Conservation (phyloP, 371 early-diverging fungal species). For the Apophysomyces trapeziformis region DNA sequence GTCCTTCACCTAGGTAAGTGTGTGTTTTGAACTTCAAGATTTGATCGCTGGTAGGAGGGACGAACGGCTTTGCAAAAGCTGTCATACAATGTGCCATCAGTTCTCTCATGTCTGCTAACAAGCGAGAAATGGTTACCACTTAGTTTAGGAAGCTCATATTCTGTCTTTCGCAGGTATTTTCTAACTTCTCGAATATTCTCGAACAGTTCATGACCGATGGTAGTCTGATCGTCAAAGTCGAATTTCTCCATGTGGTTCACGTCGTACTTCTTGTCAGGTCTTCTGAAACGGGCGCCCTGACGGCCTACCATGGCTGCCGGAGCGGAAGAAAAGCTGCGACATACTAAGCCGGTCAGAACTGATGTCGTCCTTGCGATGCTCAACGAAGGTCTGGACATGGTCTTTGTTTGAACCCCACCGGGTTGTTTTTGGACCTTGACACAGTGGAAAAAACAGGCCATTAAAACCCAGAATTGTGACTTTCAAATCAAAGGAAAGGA, state of each 20-base stretch:
- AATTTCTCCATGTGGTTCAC: slow-evolving; percentile 60
- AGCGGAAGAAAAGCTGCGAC: slow-evolving; percentile 35
- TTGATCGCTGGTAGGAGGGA: slow-evolving; percentile 53
- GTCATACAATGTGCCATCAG: slow-evolving; percentile 1
- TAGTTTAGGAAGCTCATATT: slow-evolving; percentile 69
- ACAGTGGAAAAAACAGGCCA: background rate
- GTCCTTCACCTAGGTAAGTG: slow-evolving; percentile 65
- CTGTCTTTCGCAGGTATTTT: slow-evolving; percentile 65
- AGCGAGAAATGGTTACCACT: slow-evolving; percentile 45
- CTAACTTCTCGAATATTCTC: slow-evolving; percentile 65
- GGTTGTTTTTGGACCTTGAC: background rate
- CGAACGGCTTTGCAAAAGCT: slow-evolving; percentile 66
- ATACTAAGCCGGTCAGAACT: background rate
- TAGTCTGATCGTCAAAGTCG: slow-evolving; percentile 64
- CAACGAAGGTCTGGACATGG: slow-evolving; percentile 6
- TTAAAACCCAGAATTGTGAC: background rate
- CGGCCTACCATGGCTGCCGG: slow-evolving; percentile 40
- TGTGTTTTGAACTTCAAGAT: slow-evolving; percentile 64
- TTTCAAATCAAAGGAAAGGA: background rate
- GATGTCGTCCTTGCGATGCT: background rate
- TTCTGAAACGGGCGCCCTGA: slow-evolving; percentile 37
- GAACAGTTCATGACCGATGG: slow-evolving; percentile 60
- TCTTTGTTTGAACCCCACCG: slow-evolving; percentile 1
- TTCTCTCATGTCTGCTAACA: background rate
- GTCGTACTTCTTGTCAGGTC: slow-evolving; percentile 53